A percentile compares a stretch with the other conserved stretches of the same genome.
Evolutionary conservation across 768 basidiomycete species (phyloP).

Genomic region (Leccinum arenicola): DNA sequence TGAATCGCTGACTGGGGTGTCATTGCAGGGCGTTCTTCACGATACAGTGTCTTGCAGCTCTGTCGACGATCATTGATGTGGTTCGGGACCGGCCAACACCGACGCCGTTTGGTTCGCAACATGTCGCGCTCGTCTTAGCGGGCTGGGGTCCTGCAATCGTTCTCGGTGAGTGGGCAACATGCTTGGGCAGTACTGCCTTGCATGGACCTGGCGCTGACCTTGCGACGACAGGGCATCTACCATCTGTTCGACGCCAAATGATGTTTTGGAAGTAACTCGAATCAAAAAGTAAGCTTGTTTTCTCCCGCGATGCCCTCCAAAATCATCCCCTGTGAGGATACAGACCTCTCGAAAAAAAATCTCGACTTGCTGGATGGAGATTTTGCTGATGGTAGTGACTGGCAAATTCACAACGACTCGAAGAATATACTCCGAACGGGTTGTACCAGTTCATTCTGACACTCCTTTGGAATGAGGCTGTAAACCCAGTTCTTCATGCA

Average conservation of each 20-base stretch:
- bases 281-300: not conserved
- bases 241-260: slow-evolving; percentile 38
- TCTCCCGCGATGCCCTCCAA: no score
- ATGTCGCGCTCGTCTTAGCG: slow-evolving; percentile 55
- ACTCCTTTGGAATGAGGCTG: no score
- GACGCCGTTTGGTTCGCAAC: slow-evolving; percentile 60
- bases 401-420: no score
- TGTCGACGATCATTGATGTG: slow-evolving; percentile 53
- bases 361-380: no score
- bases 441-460: no score
- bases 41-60: slow-evolving; percentile 46
- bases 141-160: slow-evolving; percentile 60
- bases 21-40: slow-evolving; percentile 40
- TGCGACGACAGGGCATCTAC: slow-evolving; percentile 33
- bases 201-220: not conserved
- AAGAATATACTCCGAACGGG: no score
- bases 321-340: no score
- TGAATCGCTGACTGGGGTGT: slow-evolving; percentile 1
- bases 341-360: no score
- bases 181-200: not conserved
- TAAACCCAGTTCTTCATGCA: no score
- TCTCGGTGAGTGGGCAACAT: slow-evolving; percentile 40
- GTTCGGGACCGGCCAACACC: slow-evolving; percentile 37
- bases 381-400: no score
- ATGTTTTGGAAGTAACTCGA: slow-evolving; percentile 31